Base-by-base conservation (phyloP, 2,329 filamentous ascomycete genomes). In the Madurella mycetomatis region DNA sequence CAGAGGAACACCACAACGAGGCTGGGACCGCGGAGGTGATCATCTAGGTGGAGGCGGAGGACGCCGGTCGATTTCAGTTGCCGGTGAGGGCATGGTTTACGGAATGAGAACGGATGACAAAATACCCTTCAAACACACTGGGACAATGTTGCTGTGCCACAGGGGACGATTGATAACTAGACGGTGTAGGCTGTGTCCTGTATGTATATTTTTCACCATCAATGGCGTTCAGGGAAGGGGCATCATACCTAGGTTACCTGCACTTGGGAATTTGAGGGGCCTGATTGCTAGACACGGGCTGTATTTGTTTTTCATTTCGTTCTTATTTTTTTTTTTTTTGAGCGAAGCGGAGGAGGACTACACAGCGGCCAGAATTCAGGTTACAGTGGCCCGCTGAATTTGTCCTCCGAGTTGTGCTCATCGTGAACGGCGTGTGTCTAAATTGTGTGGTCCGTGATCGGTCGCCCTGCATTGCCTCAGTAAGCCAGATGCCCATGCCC, bases 1-100 rank as follows among this genome's bases (percentile, higher is more conserved):
- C 70, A 56, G 70, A 72, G 41, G 78, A 77, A 25, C 59, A 62
- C 12, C 47, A 57, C 8, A 18, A 41, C 31, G 60, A 64, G 13
- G 51, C 51, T 12, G 51, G 48, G 17, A 47, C 46, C 12, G 53
- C 58, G 12, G 61, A 65, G 49, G 56, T 64, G 17, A 51, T 64
- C 18, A 55, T 64, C 25, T 66, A 62, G 48, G 47, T 30, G 51
- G 7, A 11, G 18, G 41, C 15, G 30, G 30, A 11, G 41, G 53
- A 9, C 19, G 18, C 4, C 41, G 40, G 7, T 16, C 42, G 47
- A 40, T 7, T 39, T 16, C 18, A 18, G 16, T 25, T 25, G 7
- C 7, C 4, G 25, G 25, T 25, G 37, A 40, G 16, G 34, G 15
- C 12, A n/a, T 37, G 31, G 31, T 25, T 43, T 9, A 40, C 8